Evolutionary conservation across 2,329 filamentous ascomycete species (phyloP), one percentile per base, ranked within the genome.

Genomic region (Biscogniauxia sp.): DNA sequence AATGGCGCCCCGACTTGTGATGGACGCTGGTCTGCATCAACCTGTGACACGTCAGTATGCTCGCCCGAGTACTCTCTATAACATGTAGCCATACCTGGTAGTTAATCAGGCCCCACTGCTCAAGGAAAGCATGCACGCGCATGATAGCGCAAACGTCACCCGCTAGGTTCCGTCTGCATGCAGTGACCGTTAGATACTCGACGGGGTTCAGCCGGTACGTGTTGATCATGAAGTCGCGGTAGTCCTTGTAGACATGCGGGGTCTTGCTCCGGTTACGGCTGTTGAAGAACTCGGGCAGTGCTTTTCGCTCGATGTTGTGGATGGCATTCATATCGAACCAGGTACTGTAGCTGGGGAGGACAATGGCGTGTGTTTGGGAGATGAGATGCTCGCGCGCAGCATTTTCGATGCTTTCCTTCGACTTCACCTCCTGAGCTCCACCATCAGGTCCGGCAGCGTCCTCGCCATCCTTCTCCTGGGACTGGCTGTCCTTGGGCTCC

Each of bases 141-240:
- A 99, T 99, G 69, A 99, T 99, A 49, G 95, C 94, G 79, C 95
- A 99, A 32, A 99, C 95, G 77, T 99, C 95, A 66, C 95, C 95
- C 20, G 95, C 95, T 72, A 99, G 79, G 75, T 99, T 99, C 68
- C 95, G 87, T 65, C 95, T 86, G 75, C 95, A 99, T 55, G 95
- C 95, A 11, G 95, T 99, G 58, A 99, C 94, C 5, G 95, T 99
- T 58, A 99, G 83, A 73, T 99, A 99, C 76, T 99, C 95, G 57
- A 93, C 85, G 5, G 95, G 95, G 74, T 98, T 99, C 59, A 99
- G 81, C 45, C 95, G 89, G 78, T 99, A 99, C 15, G 95, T 98
- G 80, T 99, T 99, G 80, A 99, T 93, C 95, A 99, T 99, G 74
- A 99, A 99, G 74, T 99, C 95, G 69, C 95, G 89, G 77, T 99